These are phyloP conservation scores for Xylaria sp. DNA, from an alignment of 2,329 filamentous ascomycete species.

Conservation along the genomic window DNA sequence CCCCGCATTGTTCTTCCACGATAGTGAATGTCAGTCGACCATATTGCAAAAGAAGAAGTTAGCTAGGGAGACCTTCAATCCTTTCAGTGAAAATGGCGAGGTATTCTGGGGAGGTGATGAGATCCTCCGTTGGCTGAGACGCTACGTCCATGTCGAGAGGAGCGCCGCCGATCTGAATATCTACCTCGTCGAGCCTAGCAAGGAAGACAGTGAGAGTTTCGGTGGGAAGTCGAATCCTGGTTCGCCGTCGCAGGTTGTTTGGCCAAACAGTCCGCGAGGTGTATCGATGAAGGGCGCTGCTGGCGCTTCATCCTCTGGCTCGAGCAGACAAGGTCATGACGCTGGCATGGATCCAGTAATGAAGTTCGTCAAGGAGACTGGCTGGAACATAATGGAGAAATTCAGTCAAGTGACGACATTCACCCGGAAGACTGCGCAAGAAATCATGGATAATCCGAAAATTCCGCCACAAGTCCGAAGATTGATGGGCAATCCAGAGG, in stretches of 20 bases:
- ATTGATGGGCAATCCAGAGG: slow-evolving; percentile 83
- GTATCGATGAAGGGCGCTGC: slow-evolving; percentile 33
- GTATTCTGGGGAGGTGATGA: slow-evolving; percentile 99
- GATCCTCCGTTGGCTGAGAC: slow-evolving; percentile 81
- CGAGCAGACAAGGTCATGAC: slow-evolving; percentile 45
- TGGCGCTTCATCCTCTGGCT: slow-evolving; percentile 34
- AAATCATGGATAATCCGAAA: slow-evolving; percentile 85
- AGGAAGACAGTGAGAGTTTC: slow-evolving; percentile 80
- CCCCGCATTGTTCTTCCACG: slow-evolving; percentile 94
- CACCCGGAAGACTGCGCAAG: slow-evolving; percentile 83
- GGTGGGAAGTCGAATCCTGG: slow-evolving; percentile 54
- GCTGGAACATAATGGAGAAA: slow-evolving; percentile 95
- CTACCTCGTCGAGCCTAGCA: slow-evolving; percentile 81
- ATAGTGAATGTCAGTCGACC: slow-evolving; percentile 92
- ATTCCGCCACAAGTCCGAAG: slow-evolving; percentile 82
- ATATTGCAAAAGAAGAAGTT: slow-evolving; percentile 89
- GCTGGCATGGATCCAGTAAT: slow-evolving; percentile 86
- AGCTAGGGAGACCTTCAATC: slow-evolving; percentile 79
- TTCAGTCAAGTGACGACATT: slow-evolving; percentile 97
- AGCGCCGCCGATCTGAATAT: slow-evolving; percentile 83
- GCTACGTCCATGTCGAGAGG: slow-evolving; percentile 77
- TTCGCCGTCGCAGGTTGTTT: slow-evolving; percentile 40
- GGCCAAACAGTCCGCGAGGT: slow-evolving; percentile 34
- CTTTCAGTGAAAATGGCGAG: slow-evolving; percentile 75
- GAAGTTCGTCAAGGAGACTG: slow-evolving; percentile 88